phyloP scores from a whole-genome alignment of 495 filamentous ascomycete genomes.

The Lineolata rhizophorae region DNA sequence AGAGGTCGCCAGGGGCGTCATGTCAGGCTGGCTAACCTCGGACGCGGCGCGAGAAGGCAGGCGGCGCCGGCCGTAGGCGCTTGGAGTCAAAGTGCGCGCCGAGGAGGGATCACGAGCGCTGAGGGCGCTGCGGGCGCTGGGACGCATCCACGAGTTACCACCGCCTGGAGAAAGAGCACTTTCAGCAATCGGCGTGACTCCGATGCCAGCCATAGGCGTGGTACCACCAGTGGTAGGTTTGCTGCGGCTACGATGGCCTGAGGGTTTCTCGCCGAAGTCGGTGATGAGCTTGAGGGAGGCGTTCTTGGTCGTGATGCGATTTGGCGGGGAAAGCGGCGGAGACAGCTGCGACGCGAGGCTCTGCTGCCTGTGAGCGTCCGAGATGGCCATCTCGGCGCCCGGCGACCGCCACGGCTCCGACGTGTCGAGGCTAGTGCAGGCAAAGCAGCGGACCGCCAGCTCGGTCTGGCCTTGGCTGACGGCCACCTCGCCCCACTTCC shows the following conservation, averaged over 20 bases:
- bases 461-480: conserved; percentile 70
- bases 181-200: conserved; percentile 77
- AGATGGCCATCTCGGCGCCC: conserved; percentile 42
- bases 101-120: no score
- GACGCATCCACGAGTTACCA: not conserved
- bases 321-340: conserved; percentile 19
- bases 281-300: conserved; percentile 89
- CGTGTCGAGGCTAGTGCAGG: conserved; percentile 20
- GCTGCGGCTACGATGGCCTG: no score
- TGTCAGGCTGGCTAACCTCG: no score
- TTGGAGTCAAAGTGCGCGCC: not conserved
- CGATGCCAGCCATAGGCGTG: conserved; percentile 56
- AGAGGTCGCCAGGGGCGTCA: no score
- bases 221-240: conserved; percentile 27
- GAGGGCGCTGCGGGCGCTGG: no score
- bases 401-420: conserved; percentile 71
- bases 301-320: conserved; percentile 34
- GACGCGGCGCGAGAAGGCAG: no score
- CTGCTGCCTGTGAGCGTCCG: conserved; percentile 20
- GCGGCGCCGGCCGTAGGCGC: not conserved
- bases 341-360: conserved; percentile 13
- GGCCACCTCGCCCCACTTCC: conserved; percentile 88
- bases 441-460: conserved; percentile 66
- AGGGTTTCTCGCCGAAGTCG: conserved; percentile 42
- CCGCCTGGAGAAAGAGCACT: conserved; percentile 64